phyloP scores from a whole-genome alignment of 1,284 basidiomycete species.

The Puccinia coronata region DNA sequence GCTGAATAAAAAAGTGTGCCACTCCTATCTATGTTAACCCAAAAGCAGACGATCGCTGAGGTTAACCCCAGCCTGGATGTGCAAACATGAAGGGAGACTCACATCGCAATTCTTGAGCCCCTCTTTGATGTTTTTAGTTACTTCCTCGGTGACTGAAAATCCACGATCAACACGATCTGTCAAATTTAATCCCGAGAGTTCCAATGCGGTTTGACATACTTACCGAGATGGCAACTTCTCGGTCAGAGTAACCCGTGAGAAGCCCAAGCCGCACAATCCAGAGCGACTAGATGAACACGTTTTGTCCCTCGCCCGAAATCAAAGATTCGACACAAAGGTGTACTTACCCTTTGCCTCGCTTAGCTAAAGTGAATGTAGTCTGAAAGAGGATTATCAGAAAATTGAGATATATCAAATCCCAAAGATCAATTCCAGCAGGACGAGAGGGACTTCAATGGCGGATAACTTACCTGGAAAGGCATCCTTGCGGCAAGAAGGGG shows the following conservation, averaged over 20 bases:
- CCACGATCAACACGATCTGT: background rate
- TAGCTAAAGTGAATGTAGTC: conserved; percentile 48
- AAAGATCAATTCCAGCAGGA: background rate
- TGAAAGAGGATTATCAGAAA: background rate
- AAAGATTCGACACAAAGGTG: background rate
- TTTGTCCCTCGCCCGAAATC: background rate
- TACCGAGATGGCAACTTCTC: conserved; percentile 47
- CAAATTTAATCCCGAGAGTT: too few species aligned
- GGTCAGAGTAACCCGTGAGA: background rate
- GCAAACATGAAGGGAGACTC: background rate
- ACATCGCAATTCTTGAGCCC: conserved; percentile 48
- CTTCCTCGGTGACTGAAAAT: conserved; percentile 47
- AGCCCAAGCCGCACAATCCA: background rate
- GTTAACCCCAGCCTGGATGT: background rate
- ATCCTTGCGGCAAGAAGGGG: background rate
- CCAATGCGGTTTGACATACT: conserved; percentile 6
- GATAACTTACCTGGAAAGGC: conserved; percentile 28
- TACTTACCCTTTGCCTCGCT: conserved; percentile 45
- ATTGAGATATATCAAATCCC: too few species aligned
- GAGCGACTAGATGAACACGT: background rate
- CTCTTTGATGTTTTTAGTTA: conserved; percentile 41
- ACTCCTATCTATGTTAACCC: conserved; percentile 43
- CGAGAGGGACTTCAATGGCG: background rate
- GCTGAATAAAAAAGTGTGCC: conserved; percentile 57
- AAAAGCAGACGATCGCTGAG: background rate